A percentile compares a stretch with the other conserved stretches of the same genome.
Conservation (phyloP, 2,329 filamentous ascomycete species). For the Ophiostoma fasciatum region DNA sequence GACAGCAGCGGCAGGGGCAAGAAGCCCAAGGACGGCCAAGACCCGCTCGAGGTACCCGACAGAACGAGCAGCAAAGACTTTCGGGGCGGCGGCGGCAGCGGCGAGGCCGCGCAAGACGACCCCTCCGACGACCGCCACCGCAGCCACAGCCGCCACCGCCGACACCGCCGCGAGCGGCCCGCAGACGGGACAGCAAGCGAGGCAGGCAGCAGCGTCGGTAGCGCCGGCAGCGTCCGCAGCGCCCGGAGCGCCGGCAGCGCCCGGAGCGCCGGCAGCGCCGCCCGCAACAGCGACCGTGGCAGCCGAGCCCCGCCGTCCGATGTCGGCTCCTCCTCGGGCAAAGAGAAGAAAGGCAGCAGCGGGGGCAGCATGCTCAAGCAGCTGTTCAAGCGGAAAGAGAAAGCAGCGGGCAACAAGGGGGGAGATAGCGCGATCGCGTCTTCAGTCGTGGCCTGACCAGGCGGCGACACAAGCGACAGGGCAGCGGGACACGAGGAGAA, state of each 20-base stretch:
- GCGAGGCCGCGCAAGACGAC: slow-evolving; percentile 16
- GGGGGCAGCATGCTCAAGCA: slow-evolving; percentile 39
- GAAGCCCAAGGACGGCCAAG: background rate
- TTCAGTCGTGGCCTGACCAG: slow-evolving; percentile 1
- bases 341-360: no score
- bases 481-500: no score
- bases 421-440: background rate
- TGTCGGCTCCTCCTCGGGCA: slow-evolving; percentile 6
- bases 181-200: slow-evolving; percentile 13
- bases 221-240: background rate
- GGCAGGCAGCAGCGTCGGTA: slow-evolving; percentile 16
- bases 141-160: slow-evolving; percentile 16
- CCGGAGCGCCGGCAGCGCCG: no score
- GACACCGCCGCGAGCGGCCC: slow-evolving; percentile 3
- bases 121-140: slow-evolving; percentile 20
- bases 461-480: no score
- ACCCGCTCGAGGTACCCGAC: slow-evolving; percentile 10
- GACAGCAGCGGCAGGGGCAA: slow-evolving; percentile 8
- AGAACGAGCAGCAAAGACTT: slow-evolving; percentile 18
- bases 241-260: slow-evolving; percentile 21
- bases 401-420: slow-evolving; percentile 26
- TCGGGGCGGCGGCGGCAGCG: slow-evolving; percentile 10
- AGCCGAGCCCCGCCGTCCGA: slow-evolving; percentile 13
- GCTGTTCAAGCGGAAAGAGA: slow-evolving; percentile 43
- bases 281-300: no score